Percentiles rank a stretch among this genome's conserved stretches.
phyloP scores from a whole-genome alignment of 768 basidiomycete species.

The Lepiota venenata region DNA sequence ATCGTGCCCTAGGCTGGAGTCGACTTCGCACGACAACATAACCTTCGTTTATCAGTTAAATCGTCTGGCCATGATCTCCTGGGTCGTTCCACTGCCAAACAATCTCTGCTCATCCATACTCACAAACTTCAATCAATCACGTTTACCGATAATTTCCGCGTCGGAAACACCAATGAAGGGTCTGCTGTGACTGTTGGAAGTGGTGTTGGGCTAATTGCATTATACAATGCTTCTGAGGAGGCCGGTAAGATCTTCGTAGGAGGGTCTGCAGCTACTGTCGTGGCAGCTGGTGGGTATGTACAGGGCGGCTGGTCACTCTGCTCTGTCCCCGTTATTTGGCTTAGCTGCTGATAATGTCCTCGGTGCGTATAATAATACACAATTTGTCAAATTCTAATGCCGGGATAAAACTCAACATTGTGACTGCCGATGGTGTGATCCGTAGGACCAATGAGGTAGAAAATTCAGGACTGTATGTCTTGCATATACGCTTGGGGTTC shows the following conservation, averaged over 20 bases:
- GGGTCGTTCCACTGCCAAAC: slow-evolving; percentile 39
- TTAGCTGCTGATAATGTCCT: slow-evolving; percentile 25
- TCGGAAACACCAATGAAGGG: no score
- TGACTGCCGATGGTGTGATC: slow-evolving; percentile 30
- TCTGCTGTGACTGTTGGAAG: slow-evolving; percentile 30
- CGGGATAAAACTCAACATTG: slow-evolving; percentile 40
- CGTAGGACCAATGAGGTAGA: no score
- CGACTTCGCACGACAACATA: slow-evolving; percentile 30
- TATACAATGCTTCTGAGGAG: slow-evolving; percentile 33
- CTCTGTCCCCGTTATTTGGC: slow-evolving; percentile 34
- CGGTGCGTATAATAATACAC: no score
- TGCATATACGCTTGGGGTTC: no score
- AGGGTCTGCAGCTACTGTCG: slow-evolving; percentile 38
- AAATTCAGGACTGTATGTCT: no score
- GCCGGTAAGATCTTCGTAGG: slow-evolving; percentile 42
- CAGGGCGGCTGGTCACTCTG: slow-evolving; percentile 45
- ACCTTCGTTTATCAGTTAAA: slow-evolving; percentile 34
- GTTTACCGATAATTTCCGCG: slow-evolving; percentile 22
- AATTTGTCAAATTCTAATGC: slow-evolving; percentile 17
- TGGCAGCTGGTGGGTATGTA: slow-evolving; percentile 45
- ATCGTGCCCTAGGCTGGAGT: slow-evolving; percentile 21
- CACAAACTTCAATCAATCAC: slow-evolving; percentile 30
- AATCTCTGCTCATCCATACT: slow-evolving; percentile 37
- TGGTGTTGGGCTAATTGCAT: slow-evolving; percentile 44
- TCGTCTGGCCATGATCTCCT: slow-evolving; percentile 41